Evolutionary conservation across 352 stramenopile genomes (phyloP), one percentile per base, ranked within the genome.

Genomic region (Halophytophthora batemanensis): DNA sequence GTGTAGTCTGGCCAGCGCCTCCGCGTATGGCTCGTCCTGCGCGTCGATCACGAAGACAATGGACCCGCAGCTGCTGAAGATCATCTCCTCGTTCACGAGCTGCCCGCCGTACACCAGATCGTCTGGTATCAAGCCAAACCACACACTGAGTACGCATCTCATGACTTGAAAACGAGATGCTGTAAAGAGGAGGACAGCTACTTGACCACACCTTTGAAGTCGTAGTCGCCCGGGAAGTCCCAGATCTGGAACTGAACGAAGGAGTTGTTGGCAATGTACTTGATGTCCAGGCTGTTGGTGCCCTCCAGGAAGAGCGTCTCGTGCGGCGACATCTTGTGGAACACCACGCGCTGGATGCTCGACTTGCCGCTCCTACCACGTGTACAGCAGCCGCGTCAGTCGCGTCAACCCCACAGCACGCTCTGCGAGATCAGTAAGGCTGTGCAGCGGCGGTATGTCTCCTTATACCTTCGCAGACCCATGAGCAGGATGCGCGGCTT

Each of bases 261-360:
- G 22, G 93, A 92, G 49, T 98, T 99, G 77, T 99, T 98, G 72
- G 96, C 94, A 19, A 99, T 96, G 62, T 98, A 96, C 56, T 97
- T 96, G 65, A 97, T 97, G 61, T 97, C 89, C 15, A 96, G 74
- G 35, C 62, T 81, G 67, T 87, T 87, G 35, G 87, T 97, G 49
- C 74, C 76, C 56, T 96, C 86, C 14, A 97, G 69, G 55, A 99
- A 99, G 28, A 99, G 67, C 43, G 96, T 99, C 76, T 99, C 96
- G 59, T 99, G 96, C 5, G 97, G 95, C 40, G 90, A 98, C 94
- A 99, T 98, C 77, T 99, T 99, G 68, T 98, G 89, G 81, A 99
- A 99, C 34, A 99, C 95, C 50, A 99, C 96, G 56, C 93, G 90
- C 64, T 99, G 84, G 57, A 92, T 93, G 40, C 79, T 93, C 22